A percentile compares a stretch with the other conserved stretches of the same genome.
Conservation (phyloP, 345 rosid genomes). For the Salix purpurea region DNA sequence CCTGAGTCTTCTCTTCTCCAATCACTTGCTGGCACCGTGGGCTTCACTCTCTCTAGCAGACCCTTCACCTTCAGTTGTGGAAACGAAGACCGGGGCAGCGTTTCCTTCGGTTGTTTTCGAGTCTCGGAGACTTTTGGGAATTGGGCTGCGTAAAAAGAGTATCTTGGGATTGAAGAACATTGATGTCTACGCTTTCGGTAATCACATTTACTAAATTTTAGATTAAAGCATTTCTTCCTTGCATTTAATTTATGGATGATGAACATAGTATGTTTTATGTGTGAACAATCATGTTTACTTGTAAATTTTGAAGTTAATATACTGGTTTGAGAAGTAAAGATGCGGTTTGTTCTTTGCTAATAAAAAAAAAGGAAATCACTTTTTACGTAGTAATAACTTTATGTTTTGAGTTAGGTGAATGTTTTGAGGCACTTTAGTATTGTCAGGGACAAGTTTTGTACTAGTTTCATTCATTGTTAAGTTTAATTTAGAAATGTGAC, state of each 20-base stretch:
- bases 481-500: no score
- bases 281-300: neutral
- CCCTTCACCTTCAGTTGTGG: conserved; percentile 44
- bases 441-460: no score
- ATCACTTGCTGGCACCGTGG: conserved; percentile 36
- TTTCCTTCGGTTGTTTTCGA: conserved; percentile 56
- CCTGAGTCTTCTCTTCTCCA: conserved; percentile 33
- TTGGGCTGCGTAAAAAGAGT: conserved; percentile 72
- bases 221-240: neutral
- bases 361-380: neutral
- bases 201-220: neutral
- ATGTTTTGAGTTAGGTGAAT: neutral
- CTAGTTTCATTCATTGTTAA: no score
- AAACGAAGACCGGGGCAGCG: conserved; percentile 58
- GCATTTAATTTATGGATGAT: neutral
- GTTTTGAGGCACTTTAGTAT: neutral
- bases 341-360: neutral
- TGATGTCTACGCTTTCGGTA: conserved; percentile 83
- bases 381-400: neutral
- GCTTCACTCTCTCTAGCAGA: conserved; percentile 71
- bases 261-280: neutral
- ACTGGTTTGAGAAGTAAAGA: neutral
- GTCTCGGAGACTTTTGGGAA: conserved; percentile 60
- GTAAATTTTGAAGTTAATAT: neutral
- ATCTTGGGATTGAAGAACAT: conserved; percentile 77